Evolutionary conservation across 805 yeast genomes (phyloP), one percentile per base, ranked within the genome.

Genomic region (Schwanniomyces sp.): DNA sequence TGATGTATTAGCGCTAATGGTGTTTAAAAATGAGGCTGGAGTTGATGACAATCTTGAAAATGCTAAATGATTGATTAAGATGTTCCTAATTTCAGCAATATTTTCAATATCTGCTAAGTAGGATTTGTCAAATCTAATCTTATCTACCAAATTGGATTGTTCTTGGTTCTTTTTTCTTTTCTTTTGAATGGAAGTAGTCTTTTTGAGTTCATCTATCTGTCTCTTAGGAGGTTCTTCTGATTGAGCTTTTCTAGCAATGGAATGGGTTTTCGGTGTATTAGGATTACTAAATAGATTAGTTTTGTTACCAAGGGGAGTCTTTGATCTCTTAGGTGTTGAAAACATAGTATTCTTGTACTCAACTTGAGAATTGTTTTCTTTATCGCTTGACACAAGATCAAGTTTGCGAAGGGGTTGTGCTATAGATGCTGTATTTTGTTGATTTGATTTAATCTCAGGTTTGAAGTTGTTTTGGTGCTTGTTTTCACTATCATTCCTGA

Each of bases 11-110:
- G 79, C 79, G 60, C 83, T 81, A 21, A 88, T 83, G n/a, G 80
- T 72, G 43, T 77, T 80, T 47, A 92, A 70, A 39, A 78, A 78
- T 7, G 87, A 77, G n/a, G 92, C 74, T 5, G 98, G 97, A 0
- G 96, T 88, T 34, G 94, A 91, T 21, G 91, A 81, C 18, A 90
- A 76, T 48, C 96, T 79, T 4, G 97, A 88, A 67, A 88, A 94
- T 12, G 98, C 97, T 49, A 92, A 74, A 64, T 89, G 94, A 61
- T 94, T 94, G 40, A 83, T 78, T 42, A 91, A 70, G 9, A 89
- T 77, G 62, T 86, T 85, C 44, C 78, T 78, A 41, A 89, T 71
- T 41, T 82, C 84, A 2, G 66, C 69, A 39, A 80, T 58, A 39
- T 79, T 76, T 4, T 52, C 24, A 25, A 59, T 45, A n/a, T 49